A percentile compares a stretch with the other conserved stretches of the same genome.
Evolutionary conservation across 805 yeast genomes (phyloP).

Genomic region (Nakazawaea pomicola): DNA sequence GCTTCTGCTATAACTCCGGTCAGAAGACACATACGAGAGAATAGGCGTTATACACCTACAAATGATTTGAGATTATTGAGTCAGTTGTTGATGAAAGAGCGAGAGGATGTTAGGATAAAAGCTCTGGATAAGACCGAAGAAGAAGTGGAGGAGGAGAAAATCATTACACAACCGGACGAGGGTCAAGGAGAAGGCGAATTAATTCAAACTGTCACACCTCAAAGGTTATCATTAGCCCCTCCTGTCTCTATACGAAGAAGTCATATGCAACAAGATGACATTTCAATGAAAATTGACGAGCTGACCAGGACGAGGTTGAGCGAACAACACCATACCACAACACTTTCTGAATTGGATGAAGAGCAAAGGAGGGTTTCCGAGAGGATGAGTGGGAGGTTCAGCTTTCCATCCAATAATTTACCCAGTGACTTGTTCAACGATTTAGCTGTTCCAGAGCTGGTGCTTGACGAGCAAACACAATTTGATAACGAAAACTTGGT

Average conservation of each 20-base stretch:
- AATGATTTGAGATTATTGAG: conserved; percentile 26
- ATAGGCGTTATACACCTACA: conserved; percentile 26
- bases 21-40: conserved; percentile 9
- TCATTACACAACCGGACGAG: too few relatives aligned
- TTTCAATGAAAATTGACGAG: not conserved
- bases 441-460: conserved; percentile 12
- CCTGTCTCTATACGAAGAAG: not conserved
- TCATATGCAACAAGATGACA: not conserved
- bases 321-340: conserved; percentile 6
- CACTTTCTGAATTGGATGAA: conserved; percentile 7
- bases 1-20: conserved; percentile 22
- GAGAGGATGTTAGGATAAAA: conserved; percentile 13
- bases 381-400: conserved; percentile 12
- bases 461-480: conserved; percentile 6
- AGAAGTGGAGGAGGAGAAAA: not conserved
- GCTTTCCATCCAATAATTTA: conserved; percentile 1
- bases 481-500: conserved; percentile 7
- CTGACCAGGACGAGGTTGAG: not conserved
- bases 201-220: not conserved
- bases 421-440: conserved; percentile 11
- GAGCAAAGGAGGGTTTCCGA: conserved; percentile 7
- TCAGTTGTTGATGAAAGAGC: conserved; percentile 22
- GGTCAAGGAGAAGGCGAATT: not conserved
- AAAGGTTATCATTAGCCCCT: conserved; percentile 5
- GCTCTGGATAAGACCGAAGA: not conserved